Evolutionary conservation across 139 green algal genomes (phyloP).

Genomic region (Yamagishiella unicocca): DNA sequence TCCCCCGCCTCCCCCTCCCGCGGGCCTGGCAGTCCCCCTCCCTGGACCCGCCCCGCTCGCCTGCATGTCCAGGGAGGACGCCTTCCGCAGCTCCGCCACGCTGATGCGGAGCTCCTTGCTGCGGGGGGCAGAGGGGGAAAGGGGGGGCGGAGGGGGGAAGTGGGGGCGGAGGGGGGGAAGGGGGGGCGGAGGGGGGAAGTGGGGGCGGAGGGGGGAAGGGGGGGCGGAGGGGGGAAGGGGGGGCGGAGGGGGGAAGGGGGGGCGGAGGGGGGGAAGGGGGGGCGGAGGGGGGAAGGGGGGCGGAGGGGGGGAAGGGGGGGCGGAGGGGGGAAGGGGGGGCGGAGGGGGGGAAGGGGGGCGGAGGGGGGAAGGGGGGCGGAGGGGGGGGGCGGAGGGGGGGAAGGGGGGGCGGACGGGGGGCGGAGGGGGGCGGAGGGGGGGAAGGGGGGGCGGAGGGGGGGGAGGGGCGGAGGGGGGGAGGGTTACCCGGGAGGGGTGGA

Average conservation of each 20-base stretch:
- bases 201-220: neutral
- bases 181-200: neutral
- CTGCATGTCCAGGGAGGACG: conserved; percentile 23
- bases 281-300: neutral
- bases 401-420: too few relatives aligned
- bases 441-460: too few relatives aligned
- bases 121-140: neutral
- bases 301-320: neutral
- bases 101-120: conserved; percentile 46
- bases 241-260: neutral
- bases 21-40: neutral
- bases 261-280: neutral
- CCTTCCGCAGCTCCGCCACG: conserved; percentile 43
- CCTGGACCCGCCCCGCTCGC: neutral
- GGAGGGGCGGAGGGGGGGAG: too few relatives aligned
- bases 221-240: neutral
- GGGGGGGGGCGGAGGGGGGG: too few relatives aligned
- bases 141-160: neutral
- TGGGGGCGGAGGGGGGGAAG: neutral
- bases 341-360: too few relatives aligned
- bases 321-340: neutral
- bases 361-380: too few relatives aligned
- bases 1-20: neutral
- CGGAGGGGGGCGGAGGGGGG: too few relatives aligned
- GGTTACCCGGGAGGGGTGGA: too few relatives aligned